Percentiles rank a stretch among this genome's conserved stretches.
Conservation (phyloP, 495 filamentous ascomycete genomes). For the Penicillium pancosmium region DNA sequence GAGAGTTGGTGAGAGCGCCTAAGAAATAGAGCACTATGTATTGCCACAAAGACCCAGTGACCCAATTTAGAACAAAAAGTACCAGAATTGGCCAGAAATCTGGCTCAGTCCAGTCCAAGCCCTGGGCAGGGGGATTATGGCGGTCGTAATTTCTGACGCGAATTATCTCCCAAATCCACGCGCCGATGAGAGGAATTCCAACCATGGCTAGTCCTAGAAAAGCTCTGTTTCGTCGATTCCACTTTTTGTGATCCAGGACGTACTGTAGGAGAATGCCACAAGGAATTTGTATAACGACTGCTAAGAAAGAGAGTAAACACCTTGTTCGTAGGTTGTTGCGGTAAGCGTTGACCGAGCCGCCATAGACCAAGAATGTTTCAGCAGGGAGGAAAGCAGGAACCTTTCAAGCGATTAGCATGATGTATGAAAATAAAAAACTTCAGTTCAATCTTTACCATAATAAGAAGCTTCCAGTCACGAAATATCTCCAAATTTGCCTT, state of each 20-base stretch:
- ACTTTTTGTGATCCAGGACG: neutral
- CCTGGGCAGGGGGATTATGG: neutral
- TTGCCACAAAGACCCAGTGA: neutral
- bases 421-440: neutral
- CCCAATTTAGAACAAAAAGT: neutral
- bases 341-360: neutral
- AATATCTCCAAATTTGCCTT: neutral
- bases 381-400: neutral
- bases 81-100: neutral
- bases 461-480: neutral
- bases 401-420: neutral
- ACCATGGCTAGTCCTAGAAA: neutral
- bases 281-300: neutral
- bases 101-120: neutral
- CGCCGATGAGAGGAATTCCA: neutral
- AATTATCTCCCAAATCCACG: neutral
- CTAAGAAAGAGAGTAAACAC: neutral
- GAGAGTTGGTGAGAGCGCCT: neutral
- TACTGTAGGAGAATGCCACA: neutral
- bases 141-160: neutral
- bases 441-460: neutral
- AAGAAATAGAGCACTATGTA: neutral
- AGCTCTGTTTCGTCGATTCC: neutral
- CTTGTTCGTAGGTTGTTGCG: neutral
- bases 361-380: neutral